phyloP scores from a whole-genome alignment of 129 eudicot genomes.

The Helianthus tuberosus region DNA sequence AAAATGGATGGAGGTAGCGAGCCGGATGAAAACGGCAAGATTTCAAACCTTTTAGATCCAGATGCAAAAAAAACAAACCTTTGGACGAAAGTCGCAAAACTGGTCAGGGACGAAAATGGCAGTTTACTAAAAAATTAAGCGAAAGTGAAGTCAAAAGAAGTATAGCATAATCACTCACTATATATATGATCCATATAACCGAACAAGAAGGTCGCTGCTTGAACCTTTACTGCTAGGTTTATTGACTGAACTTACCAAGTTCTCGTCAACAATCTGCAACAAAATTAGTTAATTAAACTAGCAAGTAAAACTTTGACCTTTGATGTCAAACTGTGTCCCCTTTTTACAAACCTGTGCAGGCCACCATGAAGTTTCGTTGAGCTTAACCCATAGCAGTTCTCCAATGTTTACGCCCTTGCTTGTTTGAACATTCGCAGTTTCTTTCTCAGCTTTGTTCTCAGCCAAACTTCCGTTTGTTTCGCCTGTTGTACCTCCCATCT shows the following conservation, averaged over 20 bases:
- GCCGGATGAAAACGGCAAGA: too few relatives aligned
- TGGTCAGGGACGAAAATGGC: too few relatives aligned
- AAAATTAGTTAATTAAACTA: conserved; percentile 5
- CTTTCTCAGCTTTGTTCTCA: conserved; percentile 29
- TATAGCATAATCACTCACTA: conserved; percentile 40
- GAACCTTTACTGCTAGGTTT: conserved; percentile 48
- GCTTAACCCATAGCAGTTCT: conserved; percentile 60
- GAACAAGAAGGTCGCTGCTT: conserved; percentile 54
- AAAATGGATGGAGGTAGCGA: too few relatives aligned
- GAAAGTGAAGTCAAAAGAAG: background rate
- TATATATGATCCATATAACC: conserved; percentile 61
- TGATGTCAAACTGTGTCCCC: conserved; percentile 12
- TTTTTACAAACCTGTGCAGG: conserved; percentile 64
- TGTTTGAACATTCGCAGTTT: conserved; percentile 31
- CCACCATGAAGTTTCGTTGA: conserved; percentile 60
- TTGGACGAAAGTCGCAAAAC: too few relatives aligned
- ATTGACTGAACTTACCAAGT: conserved; percentile 28
- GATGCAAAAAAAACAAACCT: too few relatives aligned
- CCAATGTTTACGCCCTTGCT: conserved; percentile 30
- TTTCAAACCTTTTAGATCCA: too few relatives aligned
- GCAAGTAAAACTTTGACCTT: background rate
- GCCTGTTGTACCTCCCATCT: conserved; percentile 37
- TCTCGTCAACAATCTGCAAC: conserved; percentile 57
- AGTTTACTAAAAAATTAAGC: background rate
- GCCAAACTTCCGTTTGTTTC: conserved; percentile 27